Evolutionary conservation across 2,329 filamentous ascomycete species (phyloP), one percentile per base, ranked within the genome.

Genomic region (Botrytis sinoallii): DNA sequence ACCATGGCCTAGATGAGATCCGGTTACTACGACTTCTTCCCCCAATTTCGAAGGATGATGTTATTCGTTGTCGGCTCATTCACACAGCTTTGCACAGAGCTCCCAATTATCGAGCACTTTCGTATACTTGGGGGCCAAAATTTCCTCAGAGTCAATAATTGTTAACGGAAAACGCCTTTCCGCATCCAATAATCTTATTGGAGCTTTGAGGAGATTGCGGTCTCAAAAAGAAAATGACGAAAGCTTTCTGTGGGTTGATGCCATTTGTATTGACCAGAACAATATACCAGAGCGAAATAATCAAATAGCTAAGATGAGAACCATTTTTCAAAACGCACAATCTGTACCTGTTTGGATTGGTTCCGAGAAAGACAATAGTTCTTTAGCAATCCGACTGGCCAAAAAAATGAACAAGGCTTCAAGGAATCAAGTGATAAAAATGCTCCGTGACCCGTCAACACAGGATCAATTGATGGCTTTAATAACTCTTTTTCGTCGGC

Each of bases 401-500:
- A 75, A 75, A 70, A 74, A 75, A 42, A 16, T 80, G 14, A 75
- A 75, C 55, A 18, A 48, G 22, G 74, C 61, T 44, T 64, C 74
- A 14, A 55, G 48, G 46, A 75, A 75, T 14, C 59, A 76, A 44
- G 73, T 77, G 5, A 65, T 59, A 7, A 38, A 18, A 14, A 38
- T 79, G 25, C 38, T 80, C 1, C 59, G 63, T 52, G 75, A 75
- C 32, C 74, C 74, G 4, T 57, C 40, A 25, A 70, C 40, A 46
- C 67, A 68, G 44, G 73, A 71, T 16, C 22, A 72, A 80, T 80
- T 84, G 64, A 66, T 74, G 4, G 77, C 81, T 0, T 68, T 85
- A 0, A 75, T 83, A 3, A 72, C 75, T 10, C 74, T 85, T 3
- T 84, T 85, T 78, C 77, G 82, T 67, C 77, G 83, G 14, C 76